phyloP scores from a whole-genome alignment of 345 rosid species.

The Passiflora organensis region DNA sequence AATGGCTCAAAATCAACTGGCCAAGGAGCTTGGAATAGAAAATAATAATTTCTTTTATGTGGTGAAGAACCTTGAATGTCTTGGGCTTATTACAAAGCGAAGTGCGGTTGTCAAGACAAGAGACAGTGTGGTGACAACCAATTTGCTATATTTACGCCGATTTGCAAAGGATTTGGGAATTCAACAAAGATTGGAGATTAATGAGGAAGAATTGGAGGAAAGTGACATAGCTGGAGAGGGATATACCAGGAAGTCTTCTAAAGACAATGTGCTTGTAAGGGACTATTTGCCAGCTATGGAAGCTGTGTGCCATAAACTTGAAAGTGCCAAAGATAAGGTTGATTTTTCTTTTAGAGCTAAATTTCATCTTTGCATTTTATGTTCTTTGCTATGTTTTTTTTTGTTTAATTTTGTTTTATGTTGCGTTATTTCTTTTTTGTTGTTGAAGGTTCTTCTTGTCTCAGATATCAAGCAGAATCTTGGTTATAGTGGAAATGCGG shows the following conservation, averaged over 20 bases:
- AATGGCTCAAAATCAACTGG: conserved; percentile 67
- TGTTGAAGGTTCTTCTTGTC: conserved; percentile 74
- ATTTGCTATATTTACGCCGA: conserved; percentile 61
- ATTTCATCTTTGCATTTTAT: conserved; percentile 11
- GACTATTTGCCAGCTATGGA: conserved; percentile 82
- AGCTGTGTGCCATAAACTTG: conserved; percentile 77
- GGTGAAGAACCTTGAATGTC: conserved; percentile 64
- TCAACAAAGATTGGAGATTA: conserved; percentile 69
- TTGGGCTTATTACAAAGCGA: conserved; percentile 63
- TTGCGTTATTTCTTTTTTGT: not conserved
- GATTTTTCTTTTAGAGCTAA: conserved; percentile 16
- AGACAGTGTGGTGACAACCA: conserved; percentile 58
- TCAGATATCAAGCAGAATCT: conserved; percentile 80
- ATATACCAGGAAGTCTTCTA: conserved; percentile 28
- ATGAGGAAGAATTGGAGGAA: conserved; percentile 48
- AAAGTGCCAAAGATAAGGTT: conserved; percentile 74
- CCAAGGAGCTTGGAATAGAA: conserved; percentile 67
- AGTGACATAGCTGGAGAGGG: conserved; percentile 32
- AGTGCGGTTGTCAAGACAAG: conserved; percentile 70
- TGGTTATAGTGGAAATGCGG: conserved; percentile 57
- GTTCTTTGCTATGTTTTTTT: conserved; percentile 3
- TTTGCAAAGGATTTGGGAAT: conserved; percentile 72
- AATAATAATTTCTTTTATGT: conserved; percentile 69
- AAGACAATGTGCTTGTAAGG: conserved; percentile 58
- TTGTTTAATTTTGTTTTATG: conserved; percentile 21